Evolutionary conservation across 345 rosid genomes (phyloP), one percentile per base, ranked within the genome.

Genomic region (Aegle marmelos): DNA sequence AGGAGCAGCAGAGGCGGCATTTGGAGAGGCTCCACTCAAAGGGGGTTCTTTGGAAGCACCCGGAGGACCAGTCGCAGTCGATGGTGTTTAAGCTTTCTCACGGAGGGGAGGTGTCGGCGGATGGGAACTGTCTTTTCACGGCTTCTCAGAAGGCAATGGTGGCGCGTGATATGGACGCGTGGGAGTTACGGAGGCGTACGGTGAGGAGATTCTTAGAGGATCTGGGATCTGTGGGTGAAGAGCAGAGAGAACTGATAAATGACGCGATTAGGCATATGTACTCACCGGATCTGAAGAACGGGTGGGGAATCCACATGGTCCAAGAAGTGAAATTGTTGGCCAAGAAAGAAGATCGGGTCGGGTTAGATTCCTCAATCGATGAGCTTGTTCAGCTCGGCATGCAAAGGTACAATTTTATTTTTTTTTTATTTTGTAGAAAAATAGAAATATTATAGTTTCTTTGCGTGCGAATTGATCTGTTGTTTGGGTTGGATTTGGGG

Each of bases 291-390:
- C 94, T 97, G 94, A 90, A 83, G 70, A 90, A 45, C n/a, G 99
- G 99, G 7, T 97, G 99, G 99, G 98, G 99, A 75, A 85, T 97
- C 80, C 99, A 97, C 56, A 91, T 97, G 10, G 94, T 97, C 17
- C 98, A 97, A 80, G 99, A 97, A 83, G 90, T 89, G 59, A 97
- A 97, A 85, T 41, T 97, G 72, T 82, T 97, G 75, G 97, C 95
- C 21, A 89, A 82, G 79, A 94, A 93, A 66, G 87, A 83, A 30
- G 97, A 92, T 61, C 95, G 99, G 45, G 85, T 81, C 7, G 76
- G 82, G 39, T 80, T 97, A 39, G 99, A 97, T 76, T 82, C 92
- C 57, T 92, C 93, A 74, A 86, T 97, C 41, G 95, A 89, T 0
- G 98, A 91, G 84, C 95, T 97, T 41, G 76, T 89, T 62, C 98